Base-by-base conservation (phyloP, 176 grass and related monocot species). In the Avena atlantica region DNA sequence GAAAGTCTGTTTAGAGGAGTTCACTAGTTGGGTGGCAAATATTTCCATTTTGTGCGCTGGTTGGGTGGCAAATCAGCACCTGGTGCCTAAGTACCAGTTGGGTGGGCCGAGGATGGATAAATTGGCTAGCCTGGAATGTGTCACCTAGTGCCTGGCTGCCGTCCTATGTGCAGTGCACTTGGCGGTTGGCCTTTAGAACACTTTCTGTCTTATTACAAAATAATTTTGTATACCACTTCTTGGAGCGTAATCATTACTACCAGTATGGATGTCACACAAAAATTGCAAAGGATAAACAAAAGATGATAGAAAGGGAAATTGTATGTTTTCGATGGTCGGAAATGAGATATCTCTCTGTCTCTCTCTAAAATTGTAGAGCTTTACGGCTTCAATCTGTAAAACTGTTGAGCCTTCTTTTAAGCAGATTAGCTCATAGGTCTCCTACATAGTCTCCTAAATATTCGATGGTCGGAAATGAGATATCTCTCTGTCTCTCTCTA, bases 1-100 rank as follows among this genome's bases (percentile, higher is more conserved):
- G 36, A 51, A 53, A 52, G 21, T 82, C 16, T 82, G 25, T 29
- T 65, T 27, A 70, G 48, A 74, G n/a, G 45, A 51, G n/a, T 75
- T 75, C 72, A 52, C 23, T 29, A 52, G 72, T 17, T 52, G 3
- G 13, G 44, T 12, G 12, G 4, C 42, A 14, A 48, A 73, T 73
- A 73, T 48, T 45, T 73, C 40, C 42, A 73, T 48, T 48, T 48
- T 73, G 42, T 73, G 42, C 21, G 4, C 23, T 50, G 37, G 49
- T 55, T 55, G 80, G 64, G 66, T 0, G 49, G 49, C 8, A 76
- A 31, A 34, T 55, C 47, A 76, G 25, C 15, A 31, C 49, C 24
- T 76, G 55, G 15, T 55, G 24, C 15, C 47, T 51, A 52, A 75
- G 3, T 12, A 25, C 72, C 72, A 75, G 51, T 52, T 27, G 9